Percentiles rank a stretch among this genome's conserved stretches.
Evolutionary conservation across 2,329 filamentous ascomycete species (phyloP).

Genomic region (Talaromyces piceae): DNA sequence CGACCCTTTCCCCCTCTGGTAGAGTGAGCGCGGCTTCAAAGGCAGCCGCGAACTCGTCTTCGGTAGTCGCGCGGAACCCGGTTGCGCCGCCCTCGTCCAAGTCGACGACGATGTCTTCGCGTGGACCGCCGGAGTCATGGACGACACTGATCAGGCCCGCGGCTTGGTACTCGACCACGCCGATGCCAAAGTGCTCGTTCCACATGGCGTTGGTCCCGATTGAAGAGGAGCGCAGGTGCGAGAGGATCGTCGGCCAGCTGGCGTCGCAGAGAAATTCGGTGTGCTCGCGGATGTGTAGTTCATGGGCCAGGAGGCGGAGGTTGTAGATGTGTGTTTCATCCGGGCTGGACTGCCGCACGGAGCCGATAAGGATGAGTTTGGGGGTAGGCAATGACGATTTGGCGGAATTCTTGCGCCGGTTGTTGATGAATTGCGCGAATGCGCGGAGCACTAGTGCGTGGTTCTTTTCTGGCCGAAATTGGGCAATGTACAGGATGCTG

Average conservation of each 20-base stretch:
- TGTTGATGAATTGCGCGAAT: constrained; percentile 68
- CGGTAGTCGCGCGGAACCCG: constrained; percentile 80
- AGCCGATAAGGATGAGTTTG: constrained; percentile 77
- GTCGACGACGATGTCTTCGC: constrained; percentile 81
- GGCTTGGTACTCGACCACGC: constrained; percentile 95
- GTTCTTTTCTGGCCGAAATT: constrained; percentile 97
- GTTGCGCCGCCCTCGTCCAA: constrained; percentile 69
- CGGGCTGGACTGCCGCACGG: constrained; percentile 64
- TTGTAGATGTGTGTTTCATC: constrained; percentile 65
- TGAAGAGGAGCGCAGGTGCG: constrained; percentile 67
- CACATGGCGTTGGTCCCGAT: constrained; percentile 98
- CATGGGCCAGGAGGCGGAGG: constrained; percentile 75
- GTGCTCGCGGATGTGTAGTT: constrained; percentile 72
- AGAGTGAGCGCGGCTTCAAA: constrained; percentile 72
- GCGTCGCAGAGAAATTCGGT: constrained; percentile 88
- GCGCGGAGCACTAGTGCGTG: constrained; percentile 78
- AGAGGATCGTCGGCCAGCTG: constrained; percentile 76
- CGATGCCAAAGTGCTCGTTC: constrained; percentile 99
- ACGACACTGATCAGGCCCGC: constrained; percentile 89
- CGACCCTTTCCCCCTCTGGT: constrained; percentile 54
- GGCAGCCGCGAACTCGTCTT: constrained; percentile 68
- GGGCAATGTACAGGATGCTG: constrained; percentile 83
- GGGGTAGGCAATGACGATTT: constrained; percentile 39
- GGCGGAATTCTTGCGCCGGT: constrained; percentile 42
- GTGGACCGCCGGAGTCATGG: constrained; percentile 87